Evolutionary conservation across 2,329 filamentous ascomycete species (phyloP).

Genomic region (Neurospora sp.): DNA sequence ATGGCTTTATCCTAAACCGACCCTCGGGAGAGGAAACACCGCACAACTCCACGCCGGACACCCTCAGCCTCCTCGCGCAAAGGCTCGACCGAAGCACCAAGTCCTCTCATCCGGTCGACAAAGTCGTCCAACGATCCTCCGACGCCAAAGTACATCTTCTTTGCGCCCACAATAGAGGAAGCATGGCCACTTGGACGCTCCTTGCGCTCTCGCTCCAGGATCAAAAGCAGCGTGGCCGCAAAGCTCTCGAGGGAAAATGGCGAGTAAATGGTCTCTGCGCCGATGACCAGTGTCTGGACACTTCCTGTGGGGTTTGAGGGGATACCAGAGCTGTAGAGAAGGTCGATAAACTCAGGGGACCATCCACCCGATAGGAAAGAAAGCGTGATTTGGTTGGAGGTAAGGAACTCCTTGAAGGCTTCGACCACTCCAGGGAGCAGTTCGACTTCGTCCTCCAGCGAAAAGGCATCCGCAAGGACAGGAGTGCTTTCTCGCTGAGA

Average conservation of each 20-base stretch:
- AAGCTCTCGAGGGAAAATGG: conserved; percentile 61
- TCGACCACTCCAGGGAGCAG: conserved; percentile 46
- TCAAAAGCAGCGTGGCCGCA: conserved; percentile 51
- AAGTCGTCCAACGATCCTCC: conserved; percentile 75
- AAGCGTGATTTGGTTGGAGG: conserved; percentile 40
- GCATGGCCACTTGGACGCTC: conserved; percentile 32
- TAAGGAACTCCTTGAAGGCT: conserved; percentile 48
- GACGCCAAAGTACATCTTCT: conserved; percentile 76
- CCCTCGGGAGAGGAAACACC: conserved; percentile 30
- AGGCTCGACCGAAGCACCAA: conserved; percentile 38
- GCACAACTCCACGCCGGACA: conserved; percentile 51
- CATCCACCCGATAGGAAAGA: conserved; percentile 67
- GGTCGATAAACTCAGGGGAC: conserved; percentile 52
- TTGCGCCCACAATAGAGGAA: conserved; percentile 61
- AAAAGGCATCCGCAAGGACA: conserved; percentile 35
- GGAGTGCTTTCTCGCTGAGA: conserved; percentile 28
- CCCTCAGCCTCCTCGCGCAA: conserved; percentile 51
- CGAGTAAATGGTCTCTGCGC: conserved; percentile 77
- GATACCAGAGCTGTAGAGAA: conserved; percentile 35
- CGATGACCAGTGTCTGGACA: conserved; percentile 47
- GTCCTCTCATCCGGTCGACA: conserved; percentile 37
- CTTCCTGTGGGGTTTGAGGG: conserved; percentile 8
- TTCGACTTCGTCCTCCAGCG: conserved; percentile 51
- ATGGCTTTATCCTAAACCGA: not conserved
- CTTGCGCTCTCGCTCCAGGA: conserved; percentile 40